Base-by-base conservation (phyloP, 1,284 basidiomycete genomes). In the Amylostereum areolatum region DNA sequence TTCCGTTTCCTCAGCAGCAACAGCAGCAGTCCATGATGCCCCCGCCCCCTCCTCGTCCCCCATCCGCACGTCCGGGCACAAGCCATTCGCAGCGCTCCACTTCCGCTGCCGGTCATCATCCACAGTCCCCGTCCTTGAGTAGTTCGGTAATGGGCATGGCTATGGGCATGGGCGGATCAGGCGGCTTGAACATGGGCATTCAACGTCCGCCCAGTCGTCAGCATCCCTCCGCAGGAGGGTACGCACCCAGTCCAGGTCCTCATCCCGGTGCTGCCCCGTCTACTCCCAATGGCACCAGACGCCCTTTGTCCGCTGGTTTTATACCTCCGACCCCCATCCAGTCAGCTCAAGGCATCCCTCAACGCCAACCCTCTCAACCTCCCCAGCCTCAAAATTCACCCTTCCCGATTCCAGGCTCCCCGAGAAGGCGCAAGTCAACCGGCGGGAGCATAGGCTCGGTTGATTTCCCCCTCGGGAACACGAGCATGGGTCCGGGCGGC, bases 1-100 rank as follows among this genome's bases (percentile, higher is more conserved):
- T 18, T 33, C 54, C 30, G 31, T 56, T 56, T 47, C 40, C 18
- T 50, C 50, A 28, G 40, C 48, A 33, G 40, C 51, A 54, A 42
- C 29, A 34, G 37, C 32, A 43, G 36, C 47, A 48, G 29, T 45
- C 51, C 44, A 41, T 46, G 32, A 8, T 24, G 32, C 47, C 46
- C 30, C 51, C 44, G 30, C 47, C 46, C 30, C 45, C 49, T 12
- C 41, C 39, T 10, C 33, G 25, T 25, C 24, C 46, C 18, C 46
- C 36, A 27, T 11, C 37, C 7, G 10, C n/a, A 24, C 45, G 27
- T 24, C 46, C 35, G 36, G 12, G 27, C 24, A 34, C 30, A 25
- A 24, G 46, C 46, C 10, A 28, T 36, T 18, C 33, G 9, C 30
- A 4, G 25, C 42, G 42, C 42, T 31, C 42, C 4, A 29, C 12